phyloP scores from a whole-genome alignment of 305 asterid genomes.

The Euphrasia arctica region DNA sequence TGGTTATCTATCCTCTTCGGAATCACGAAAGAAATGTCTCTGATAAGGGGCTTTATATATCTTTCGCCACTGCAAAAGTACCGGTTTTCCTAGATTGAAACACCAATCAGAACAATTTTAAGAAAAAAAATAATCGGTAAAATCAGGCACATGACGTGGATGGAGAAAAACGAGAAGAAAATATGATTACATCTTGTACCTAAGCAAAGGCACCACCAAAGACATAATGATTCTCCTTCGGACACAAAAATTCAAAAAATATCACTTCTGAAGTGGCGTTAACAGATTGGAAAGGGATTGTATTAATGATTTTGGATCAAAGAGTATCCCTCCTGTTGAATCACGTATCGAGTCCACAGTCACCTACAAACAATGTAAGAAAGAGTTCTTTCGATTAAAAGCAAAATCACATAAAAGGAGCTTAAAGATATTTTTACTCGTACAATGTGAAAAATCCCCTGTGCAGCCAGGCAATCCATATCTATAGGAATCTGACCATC shows the following conservation, averaged over 20 bases:
- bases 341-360: constrained; percentile 69
- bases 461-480: constrained; percentile 47
- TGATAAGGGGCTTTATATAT: no score
- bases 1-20: no score
- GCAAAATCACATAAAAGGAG: neutral
- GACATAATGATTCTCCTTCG: constrained; percentile 7
- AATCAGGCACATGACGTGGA: no score
- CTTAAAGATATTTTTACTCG: constrained; percentile 4
- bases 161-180: neutral
- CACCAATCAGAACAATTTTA: no score
- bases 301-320: constrained; percentile 70
- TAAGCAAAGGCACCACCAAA: constrained; percentile 12
- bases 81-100: no score
- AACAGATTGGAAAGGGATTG: constrained; percentile 62
- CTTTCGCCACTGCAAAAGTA: no score
- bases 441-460: constrained; percentile 76
- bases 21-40: no score
- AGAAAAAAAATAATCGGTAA: no score
- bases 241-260: neutral
- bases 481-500: constrained; percentile 72
- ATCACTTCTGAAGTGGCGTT: constrained; percentile 17
- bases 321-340: constrained; percentile 59
- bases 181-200: constrained; percentile 17
- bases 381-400: constrained; percentile 2
- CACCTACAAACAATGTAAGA: constrained; percentile 49